These are phyloP conservation scores for Fusarium verrucosum DNA, from an alignment of 2,329 filamentous ascomycete species.

Conservation along the genomic window DNA sequence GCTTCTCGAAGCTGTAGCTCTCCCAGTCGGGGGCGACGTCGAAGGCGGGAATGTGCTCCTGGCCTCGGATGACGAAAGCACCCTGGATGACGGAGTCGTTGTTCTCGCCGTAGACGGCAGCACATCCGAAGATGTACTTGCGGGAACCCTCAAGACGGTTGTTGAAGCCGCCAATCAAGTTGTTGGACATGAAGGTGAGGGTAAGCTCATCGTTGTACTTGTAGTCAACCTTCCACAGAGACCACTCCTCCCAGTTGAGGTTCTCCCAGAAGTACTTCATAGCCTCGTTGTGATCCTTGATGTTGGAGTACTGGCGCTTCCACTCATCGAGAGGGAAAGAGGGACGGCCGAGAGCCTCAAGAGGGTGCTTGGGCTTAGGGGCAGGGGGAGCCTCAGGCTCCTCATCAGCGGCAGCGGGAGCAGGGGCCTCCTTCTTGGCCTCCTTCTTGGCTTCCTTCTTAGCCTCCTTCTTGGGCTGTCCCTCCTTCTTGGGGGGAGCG, in stretches of 20 bases:
- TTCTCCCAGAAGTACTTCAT: conserved; percentile 99
- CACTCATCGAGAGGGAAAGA: conserved; percentile 91
- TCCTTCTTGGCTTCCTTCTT: conserved; percentile 70
- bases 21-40: conserved; percentile 97
- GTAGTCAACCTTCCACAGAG: conserved; percentile 92
- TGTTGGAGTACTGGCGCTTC: conserved; percentile 99
- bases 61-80: conserved; percentile 93
- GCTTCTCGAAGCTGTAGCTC: conserved; percentile 96
- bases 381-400: conserved; percentile 57
- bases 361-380: conserved; percentile 95
- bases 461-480: conserved; percentile 70
- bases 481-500: conserved; percentile 79
- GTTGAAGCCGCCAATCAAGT: conserved; percentile 98
- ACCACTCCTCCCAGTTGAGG: conserved; percentile 93
- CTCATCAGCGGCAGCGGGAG: conserved; percentile 53
- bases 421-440: conserved; percentile 64
- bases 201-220: conserved; percentile 99
- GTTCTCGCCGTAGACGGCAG: conserved; percentile 87
- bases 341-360: conserved; percentile 83
- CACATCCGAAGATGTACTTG: conserved; percentile 95
- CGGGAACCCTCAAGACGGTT: conserved; percentile 94
- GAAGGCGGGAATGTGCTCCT: conserved; percentile 86
- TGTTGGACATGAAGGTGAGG: conserved; percentile 98
- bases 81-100: conserved; percentile 92
- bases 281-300: conserved; percentile 78